Conservation (phyloP, 805 yeast genomes). For the Hanseniaspora valbyensis region DNA sequence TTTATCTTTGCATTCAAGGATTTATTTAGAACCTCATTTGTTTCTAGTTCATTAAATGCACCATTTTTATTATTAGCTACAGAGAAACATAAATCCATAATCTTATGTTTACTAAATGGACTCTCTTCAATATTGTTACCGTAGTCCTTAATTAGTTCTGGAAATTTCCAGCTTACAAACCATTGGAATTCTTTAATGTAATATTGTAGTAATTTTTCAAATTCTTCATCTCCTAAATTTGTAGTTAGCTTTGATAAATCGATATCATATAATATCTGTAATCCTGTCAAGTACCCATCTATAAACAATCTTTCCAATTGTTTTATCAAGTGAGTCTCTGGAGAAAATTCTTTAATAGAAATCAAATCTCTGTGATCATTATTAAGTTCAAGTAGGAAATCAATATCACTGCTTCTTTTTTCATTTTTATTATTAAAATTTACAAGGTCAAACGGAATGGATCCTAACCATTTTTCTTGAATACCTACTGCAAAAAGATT, state of each 20-base stretch:
- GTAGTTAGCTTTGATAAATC: background rate
- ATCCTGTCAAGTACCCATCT: background rate
- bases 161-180: background rate
- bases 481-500: background rate
- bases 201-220: background rate
- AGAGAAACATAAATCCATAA: background rate
- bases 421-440: background rate
- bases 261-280: background rate
- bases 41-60: background rate
- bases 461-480: conserved; percentile 1
- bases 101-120: background rate
- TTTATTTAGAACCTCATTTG: background rate
- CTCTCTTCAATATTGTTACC: background rate
- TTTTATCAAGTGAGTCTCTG: background rate
- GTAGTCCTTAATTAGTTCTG: background rate
- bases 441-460: conserved; percentile 1
- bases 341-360: background rate
- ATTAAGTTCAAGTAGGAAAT: conserved; percentile 1
- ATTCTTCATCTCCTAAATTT: background rate
- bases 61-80: background rate
- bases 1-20: background rate
- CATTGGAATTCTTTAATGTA: conserved; percentile 9
- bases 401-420: background rate
- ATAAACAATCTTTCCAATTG: background rate
- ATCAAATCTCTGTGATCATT: conserved; percentile 6